Evolutionary conservation across 202 grass and related monocot genomes (phyloP), one percentile per base, ranked within the genome.

Genomic region (Dendrocalamus latiflorus): DNA sequence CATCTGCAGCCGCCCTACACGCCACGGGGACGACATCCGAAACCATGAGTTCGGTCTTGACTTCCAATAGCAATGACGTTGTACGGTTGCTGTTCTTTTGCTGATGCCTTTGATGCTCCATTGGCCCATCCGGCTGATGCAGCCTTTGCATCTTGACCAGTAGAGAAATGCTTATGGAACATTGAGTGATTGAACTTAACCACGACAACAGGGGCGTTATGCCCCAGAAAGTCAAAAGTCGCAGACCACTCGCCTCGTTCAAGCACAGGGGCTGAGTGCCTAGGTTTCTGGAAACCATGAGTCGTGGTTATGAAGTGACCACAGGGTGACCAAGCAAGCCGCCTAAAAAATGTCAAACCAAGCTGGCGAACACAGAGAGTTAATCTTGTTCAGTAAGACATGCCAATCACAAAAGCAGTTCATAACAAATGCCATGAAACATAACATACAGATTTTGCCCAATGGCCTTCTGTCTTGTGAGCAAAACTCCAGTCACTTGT

Each of bases 61-160:
- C 96, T 98, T 69, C 96, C 96, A 76, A 98, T 95, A 82, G 96
- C 96, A 89, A 98, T 98, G 65, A 98, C 83, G 61, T 98, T 98
- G 73, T 98, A 98, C 3, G 89, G 96, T 75, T 95, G 92, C 30
- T 82, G 80, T 61, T 95, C 93, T 84, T 95, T 95, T 53, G 83
- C 9, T 74, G 87, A 81, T 44, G 86, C 54, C 76, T 86, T 93
- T 65, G 91, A 93, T 76, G 89, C 73, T 86, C 96, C 96, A 92
- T 95, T 98, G 55, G 91, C 89, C 87, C 91, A 92, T 64, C 87
- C 96, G 84, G 86, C 70, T 79, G 86, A 82, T 79, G 77, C 87
- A 70, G 66, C 74, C 59, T 98, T 98, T 65, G 78, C 38, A 3
- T 90, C 93, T 64, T 90, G 96, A 36, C 83, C 83, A 84, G 70